Evolutionary conservation across 1,284 basidiomycete species (phyloP), one percentile per base, ranked within the genome.

Genomic region (Ustilago nuda): DNA sequence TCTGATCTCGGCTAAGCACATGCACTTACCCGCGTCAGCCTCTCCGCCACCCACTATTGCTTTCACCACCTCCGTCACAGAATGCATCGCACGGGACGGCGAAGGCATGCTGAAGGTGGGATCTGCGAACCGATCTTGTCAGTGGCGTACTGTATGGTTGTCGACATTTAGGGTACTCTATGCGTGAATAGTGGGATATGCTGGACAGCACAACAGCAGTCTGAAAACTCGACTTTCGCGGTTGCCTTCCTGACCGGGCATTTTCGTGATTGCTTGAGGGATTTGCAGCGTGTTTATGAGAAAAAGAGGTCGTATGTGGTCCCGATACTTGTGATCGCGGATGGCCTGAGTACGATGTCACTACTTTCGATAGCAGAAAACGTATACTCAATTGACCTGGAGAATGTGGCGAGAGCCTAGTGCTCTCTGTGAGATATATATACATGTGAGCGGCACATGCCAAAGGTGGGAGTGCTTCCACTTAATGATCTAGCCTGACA

Each of bases 11-110:
- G 33, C 36, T 37, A 39, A 23, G 57, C 46, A 53, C 51, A 46
- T 59, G 57, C 48, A 51, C 57, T 59, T 59, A 46, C 57, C 57
- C 36, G 57, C 57, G 46, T 36, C 48, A 35, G 7, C 33, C 41
- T 35, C 8, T 32, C 32, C 55, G 12, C 30, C 55, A 15, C 32
- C 33, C 30, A 4, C 17, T 15, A 8, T 12, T 12, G 32, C 35
- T 51, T 51, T 59, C 45, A 15, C n/a, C 35, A 45, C 43, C 43
- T 19, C 6, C n/a, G 43, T 45, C 7, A 19, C 13, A 17, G 7
- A 4, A 8, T 50, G 48, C 48, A 50, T 30, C 15, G n/a, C 8
- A 30, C 48, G 48, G 48, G 48, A 50, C 15, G 8, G 48, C 48
- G 6, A 19, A 3, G 43, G 43, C 17, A 45, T 45, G 43, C n/a